phyloP scores from a whole-genome alignment of 345 rosid species.

The Eucalyptus victrix region DNA sequence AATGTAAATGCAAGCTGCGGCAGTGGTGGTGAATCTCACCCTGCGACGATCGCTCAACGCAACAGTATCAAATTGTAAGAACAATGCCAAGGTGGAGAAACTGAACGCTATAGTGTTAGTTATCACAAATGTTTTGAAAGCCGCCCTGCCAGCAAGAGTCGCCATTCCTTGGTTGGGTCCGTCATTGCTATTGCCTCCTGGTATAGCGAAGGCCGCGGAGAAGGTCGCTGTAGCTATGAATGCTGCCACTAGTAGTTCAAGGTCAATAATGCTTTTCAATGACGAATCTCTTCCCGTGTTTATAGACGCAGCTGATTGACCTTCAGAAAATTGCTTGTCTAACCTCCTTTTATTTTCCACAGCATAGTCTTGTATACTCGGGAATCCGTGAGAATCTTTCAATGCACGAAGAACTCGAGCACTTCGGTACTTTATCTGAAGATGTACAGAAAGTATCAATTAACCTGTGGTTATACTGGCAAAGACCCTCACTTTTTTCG shows the following conservation, averaged over 20 bases:
- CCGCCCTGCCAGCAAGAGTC: background rate
- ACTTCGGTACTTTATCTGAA: too few species aligned
- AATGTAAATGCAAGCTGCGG: rapidly evolving
- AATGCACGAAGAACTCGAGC: too few species aligned
- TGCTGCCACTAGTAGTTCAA: background rate
- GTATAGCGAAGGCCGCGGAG: background rate
- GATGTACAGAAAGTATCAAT: too few species aligned
- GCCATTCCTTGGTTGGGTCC: background rate
- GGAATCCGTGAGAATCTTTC: background rate
- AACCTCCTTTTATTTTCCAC: background rate
- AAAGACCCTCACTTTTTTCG: background rate
- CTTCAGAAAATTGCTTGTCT: background rate
- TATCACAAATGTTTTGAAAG: background rate
- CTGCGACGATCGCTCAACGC: rapidly evolving
- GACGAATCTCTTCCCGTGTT: background rate
- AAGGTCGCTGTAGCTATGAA: background rate
- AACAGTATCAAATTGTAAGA: rapidly evolving
- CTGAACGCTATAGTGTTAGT: rapidly evolving
- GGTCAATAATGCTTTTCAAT: background rate
- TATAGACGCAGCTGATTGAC: background rate
- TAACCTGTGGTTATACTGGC: too few species aligned
- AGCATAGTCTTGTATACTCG: rapidly evolving
- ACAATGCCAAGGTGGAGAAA: background rate
- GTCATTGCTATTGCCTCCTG: background rate
- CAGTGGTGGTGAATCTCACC: rapidly evolving